Evolutionary conservation across 2,329 filamentous ascomycete genomes (phyloP).

Genomic region (Coniella lustricola): DNA sequence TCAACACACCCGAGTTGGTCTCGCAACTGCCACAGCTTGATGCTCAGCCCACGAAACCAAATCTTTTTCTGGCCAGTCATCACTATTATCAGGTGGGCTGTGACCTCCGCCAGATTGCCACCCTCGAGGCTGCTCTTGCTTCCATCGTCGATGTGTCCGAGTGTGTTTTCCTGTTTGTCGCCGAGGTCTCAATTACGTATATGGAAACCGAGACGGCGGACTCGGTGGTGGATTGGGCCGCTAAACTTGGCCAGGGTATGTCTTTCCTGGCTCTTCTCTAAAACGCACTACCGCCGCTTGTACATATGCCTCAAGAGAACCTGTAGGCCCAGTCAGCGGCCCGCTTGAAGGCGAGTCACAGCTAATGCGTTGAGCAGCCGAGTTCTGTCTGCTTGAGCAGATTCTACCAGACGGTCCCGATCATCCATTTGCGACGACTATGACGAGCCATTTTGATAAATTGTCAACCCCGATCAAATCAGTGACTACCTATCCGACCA

Average conservation of each 20-base stretch:
- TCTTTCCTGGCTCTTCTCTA: background rate
- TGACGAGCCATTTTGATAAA: conserved; percentile 78
- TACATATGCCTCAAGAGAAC: too few relatives aligned
- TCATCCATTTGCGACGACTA: conserved; percentile 80
- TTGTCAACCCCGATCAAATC: conserved; percentile 72
- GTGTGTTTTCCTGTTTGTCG: conserved; percentile 68
- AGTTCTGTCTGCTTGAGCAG: conserved; percentile 84
- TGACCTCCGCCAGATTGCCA: conserved; percentile 62
- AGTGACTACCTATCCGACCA: conserved; percentile 60
- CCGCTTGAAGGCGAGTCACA: too few relatives aligned
- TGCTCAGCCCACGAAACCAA: conserved; percentile 26
- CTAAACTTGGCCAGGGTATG: conserved; percentile 58
- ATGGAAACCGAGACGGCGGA: conserved; percentile 73
- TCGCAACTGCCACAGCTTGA: conserved; percentile 41
- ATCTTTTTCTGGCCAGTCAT: conserved; percentile 55
- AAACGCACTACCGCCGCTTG: background rate
- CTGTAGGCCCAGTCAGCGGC: too few relatives aligned
- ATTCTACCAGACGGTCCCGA: conserved; percentile 68
- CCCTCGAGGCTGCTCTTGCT: conserved; percentile 53
- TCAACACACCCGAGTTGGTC: conserved; percentile 53
- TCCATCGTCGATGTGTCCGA: conserved; percentile 49
- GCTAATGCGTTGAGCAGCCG: conserved; percentile 41
- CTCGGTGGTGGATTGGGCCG: conserved; percentile 71
- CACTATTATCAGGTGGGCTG: conserved; percentile 76
- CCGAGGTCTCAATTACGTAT: conserved; percentile 87